Conservation (phyloP, 2,329 filamentous ascomycete genomes). For the Colletotrichum australisinense region DNA sequence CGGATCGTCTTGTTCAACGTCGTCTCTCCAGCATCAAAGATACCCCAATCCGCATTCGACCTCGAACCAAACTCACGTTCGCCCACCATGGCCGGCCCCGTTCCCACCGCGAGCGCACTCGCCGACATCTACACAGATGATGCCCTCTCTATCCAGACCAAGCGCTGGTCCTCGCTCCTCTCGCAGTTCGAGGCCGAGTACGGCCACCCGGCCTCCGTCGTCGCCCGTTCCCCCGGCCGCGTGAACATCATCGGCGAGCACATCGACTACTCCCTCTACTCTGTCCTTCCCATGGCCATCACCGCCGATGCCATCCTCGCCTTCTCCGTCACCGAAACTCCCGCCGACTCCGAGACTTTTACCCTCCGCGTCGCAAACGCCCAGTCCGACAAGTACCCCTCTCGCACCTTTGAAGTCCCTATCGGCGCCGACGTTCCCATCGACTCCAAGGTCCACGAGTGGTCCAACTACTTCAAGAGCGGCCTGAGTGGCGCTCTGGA, state of each 20-base stretch:
- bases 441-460: constrained; percentile 87
- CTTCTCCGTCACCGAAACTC: constrained; percentile 67
- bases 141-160: constrained; percentile 73
- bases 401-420: constrained; percentile 79
- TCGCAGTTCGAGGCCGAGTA: constrained; percentile 78
- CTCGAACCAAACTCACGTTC: background rate
- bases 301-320: constrained; percentile 92
- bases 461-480: constrained; percentile 99
- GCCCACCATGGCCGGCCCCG: constrained; percentile 63
- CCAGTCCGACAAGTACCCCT: constrained; percentile 78
- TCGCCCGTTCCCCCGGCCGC: constrained; percentile 89
- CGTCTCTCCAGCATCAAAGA: background rate
- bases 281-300: constrained; percentile 95
- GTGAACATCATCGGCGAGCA: constrained; percentile 99
- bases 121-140: constrained; percentile 86
- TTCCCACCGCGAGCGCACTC: constrained; percentile 81
- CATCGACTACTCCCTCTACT: constrained; percentile 98
- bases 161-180: constrained; percentile 81
- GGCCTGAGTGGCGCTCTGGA: constrained; percentile 86
- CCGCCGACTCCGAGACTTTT: constrained; percentile 65
- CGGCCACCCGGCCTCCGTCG: constrained; percentile 78
- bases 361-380: constrained; percentile 85
- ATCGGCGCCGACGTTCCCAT: constrained; percentile 76
- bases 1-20: background rate
- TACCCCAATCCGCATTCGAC: constrained; percentile 29